Percentiles rank a stretch among this genome's conserved stretches.
Conservation (phyloP, 495 filamentous ascomycete genomes). For the Penicillium maclennaniae region DNA sequence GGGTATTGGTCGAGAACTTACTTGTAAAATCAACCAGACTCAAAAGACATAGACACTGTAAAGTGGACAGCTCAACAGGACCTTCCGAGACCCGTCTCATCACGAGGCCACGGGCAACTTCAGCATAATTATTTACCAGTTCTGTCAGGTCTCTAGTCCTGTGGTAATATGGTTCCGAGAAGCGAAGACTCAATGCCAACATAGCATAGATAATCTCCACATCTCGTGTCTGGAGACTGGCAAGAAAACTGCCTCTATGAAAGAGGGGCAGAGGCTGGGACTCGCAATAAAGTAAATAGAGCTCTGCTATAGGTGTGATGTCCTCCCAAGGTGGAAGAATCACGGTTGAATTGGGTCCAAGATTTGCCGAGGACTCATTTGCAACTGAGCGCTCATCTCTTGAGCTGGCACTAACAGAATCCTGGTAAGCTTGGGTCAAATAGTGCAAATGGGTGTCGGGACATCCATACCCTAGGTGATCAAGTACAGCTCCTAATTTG, state of each 20-base stretch:
- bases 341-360: conserved; percentile 8
- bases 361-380: neutral
- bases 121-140: conserved; percentile 34
- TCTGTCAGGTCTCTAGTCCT: conserved; percentile 10
- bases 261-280: conserved; percentile 47
- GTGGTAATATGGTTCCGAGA: conserved; percentile 22
- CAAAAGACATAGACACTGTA: conserved; percentile 44
- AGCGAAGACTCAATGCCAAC: conserved; percentile 36
- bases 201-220: conserved; percentile 42
- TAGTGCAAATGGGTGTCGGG: neutral
- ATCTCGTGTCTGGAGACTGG: conserved; percentile 32
- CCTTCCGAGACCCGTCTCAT: conserved; percentile 44
- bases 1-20: conserved; percentile 9
- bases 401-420: conserved; percentile 3
- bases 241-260: conserved; percentile 33
- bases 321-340: conserved; percentile 40
- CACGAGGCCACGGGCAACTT: conserved; percentile 40
- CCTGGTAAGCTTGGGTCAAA: neutral
- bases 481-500: conserved; percentile 36
- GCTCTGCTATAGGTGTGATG: conserved; percentile 32
- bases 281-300: conserved; percentile 44
- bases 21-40: conserved; percentile 47
- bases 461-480: conserved; percentile 25
- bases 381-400: conserved; percentile 8
- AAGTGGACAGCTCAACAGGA: conserved; percentile 44